phyloP scores from a whole-genome alignment of 208 protist species.

The Leishmania major region DNA sequence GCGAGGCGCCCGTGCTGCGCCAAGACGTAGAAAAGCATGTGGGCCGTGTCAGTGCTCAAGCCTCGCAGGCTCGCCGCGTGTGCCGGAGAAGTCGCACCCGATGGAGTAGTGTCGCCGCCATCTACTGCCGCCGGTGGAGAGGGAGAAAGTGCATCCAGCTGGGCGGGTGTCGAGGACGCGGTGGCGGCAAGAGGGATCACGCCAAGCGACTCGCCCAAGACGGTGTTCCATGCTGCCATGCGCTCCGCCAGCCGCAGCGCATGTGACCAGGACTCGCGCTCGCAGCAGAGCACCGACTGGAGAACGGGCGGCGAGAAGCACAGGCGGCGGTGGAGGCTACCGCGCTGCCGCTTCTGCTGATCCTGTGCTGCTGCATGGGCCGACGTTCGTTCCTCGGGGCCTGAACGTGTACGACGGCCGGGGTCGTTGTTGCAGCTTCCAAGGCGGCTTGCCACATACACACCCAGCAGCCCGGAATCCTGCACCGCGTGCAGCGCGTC shows the following conservation, averaged over 20 bases:
- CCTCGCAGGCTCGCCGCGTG: not conserved
- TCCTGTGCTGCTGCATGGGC: not conserved
- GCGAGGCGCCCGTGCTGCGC: slow-evolving; percentile 60
- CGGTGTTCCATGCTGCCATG: slow-evolving; percentile 21
- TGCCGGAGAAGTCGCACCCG: not conserved
- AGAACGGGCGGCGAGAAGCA: slow-evolving; percentile 8
- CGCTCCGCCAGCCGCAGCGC: slow-evolving; percentile 17
- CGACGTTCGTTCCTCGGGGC: not conserved
- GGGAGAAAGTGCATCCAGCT: not conserved
- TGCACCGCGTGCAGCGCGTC: slow-evolving; percentile 10
- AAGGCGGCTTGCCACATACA: not conserved
- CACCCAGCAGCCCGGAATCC: not conserved
- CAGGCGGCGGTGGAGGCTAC: not conserved
- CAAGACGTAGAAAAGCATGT: slow-evolving; percentile 59
- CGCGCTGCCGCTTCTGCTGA: not conserved
- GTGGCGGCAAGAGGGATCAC: not conserved
- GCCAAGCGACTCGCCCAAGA: slow-evolving; percentile 6
- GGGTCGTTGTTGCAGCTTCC: not conserved
- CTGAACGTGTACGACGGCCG: not conserved
- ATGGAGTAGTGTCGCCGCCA: not conserved
- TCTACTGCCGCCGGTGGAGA: not conserved
- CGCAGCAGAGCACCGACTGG: slow-evolving; percentile 18
- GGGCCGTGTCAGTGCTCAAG: slow-evolving; percentile 8
- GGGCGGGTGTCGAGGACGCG: not conserved
- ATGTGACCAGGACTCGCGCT: slow-evolving; percentile 26